These are phyloP conservation scores for Globisporangium abappressorium DNA, from an alignment of 352 stramenopile species.

Conservation along the genomic window DNA sequence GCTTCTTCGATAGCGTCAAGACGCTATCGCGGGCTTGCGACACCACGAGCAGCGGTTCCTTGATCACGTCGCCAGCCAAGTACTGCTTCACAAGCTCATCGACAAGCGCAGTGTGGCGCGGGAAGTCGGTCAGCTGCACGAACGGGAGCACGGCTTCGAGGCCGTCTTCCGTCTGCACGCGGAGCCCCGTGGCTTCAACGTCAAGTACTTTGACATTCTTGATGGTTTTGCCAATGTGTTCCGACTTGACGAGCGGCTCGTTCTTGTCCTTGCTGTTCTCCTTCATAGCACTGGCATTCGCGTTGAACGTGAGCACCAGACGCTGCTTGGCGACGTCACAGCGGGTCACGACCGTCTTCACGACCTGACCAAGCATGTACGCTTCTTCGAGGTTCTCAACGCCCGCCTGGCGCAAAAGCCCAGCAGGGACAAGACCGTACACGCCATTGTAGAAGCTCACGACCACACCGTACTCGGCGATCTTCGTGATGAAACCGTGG, in stretches of 20 bases:
- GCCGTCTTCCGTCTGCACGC: slow-evolving; percentile 72
- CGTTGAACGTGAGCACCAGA: slow-evolving; percentile 86
- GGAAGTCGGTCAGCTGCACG: slow-evolving; percentile 85
- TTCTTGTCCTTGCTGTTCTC: slow-evolving; percentile 5
- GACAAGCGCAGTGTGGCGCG: slow-evolving; percentile 68
- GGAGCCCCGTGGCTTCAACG: slow-evolving; percentile 61
- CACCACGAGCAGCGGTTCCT: slow-evolving; percentile 62
- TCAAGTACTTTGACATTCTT: slow-evolving; percentile 67
- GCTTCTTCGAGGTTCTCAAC: slow-evolving; percentile 82
- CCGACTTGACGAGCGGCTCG: slow-evolving; percentile 16
- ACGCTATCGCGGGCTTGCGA: slow-evolving; percentile 66
- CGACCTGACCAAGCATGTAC: slow-evolving; percentile 85
- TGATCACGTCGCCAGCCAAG: slow-evolving; percentile 47
- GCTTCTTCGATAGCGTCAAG: slow-evolving; percentile 79
- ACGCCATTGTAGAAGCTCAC: slow-evolving; percentile 97
- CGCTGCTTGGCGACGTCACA: slow-evolving; percentile 78
- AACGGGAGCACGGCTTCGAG: slow-evolving; percentile 75
- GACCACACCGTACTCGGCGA: slow-evolving; percentile 90
- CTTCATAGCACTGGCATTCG: slow-evolving; percentile 22
- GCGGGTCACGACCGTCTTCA: slow-evolving; percentile 73
- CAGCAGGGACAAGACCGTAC: slow-evolving; percentile 89
- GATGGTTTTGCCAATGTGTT: slow-evolving; percentile 54
- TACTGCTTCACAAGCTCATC: slow-evolving; percentile 64
- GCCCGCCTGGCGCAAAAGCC: slow-evolving; percentile 78
- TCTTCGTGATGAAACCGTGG: slow-evolving; percentile 93